phyloP scores from a whole-genome alignment of 768 basidiomycete genomes.

The Suillus subalutaceus region DNA sequence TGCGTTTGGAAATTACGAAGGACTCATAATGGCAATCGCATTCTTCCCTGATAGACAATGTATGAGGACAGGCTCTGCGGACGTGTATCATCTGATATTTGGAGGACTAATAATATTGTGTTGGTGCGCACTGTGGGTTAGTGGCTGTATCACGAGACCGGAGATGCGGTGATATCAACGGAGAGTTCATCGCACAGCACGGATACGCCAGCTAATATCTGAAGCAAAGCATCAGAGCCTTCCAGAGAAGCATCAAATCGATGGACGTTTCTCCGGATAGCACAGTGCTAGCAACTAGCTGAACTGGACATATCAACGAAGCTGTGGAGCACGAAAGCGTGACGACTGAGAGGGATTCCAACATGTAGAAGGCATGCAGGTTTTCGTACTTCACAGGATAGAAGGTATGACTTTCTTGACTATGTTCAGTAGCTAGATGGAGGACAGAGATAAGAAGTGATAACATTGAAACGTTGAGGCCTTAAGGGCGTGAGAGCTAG shows the following conservation, averaged over 20 bases:
- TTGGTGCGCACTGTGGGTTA: neutral
- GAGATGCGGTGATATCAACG: neutral
- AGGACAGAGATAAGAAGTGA: neutral
- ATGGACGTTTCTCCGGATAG: neutral
- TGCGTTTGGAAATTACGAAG: neutral
- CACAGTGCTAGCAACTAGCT: neutral
- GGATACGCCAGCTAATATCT: neutral
- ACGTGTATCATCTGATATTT: neutral
- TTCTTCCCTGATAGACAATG: neutral
- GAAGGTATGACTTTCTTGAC: neutral
- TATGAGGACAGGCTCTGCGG: neutral
- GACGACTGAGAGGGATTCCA: neutral
- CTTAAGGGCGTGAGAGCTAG: neutral
- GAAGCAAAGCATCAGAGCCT: neutral
- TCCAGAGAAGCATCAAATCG: neutral
- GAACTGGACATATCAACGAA: neutral
- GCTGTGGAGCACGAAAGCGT: neutral
- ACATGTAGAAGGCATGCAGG: no score
- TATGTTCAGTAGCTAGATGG: neutral
- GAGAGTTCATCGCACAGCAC: neutral
- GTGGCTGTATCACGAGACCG: neutral
- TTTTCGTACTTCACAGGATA: neutral
- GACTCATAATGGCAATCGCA: neutral
- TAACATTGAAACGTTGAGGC: no score
- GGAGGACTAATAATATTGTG: neutral